Evolutionary conservation across 257 asterid genomes (phyloP), one percentile per base, ranked within the genome.

Genomic region (Solanum sitiens): DNA sequence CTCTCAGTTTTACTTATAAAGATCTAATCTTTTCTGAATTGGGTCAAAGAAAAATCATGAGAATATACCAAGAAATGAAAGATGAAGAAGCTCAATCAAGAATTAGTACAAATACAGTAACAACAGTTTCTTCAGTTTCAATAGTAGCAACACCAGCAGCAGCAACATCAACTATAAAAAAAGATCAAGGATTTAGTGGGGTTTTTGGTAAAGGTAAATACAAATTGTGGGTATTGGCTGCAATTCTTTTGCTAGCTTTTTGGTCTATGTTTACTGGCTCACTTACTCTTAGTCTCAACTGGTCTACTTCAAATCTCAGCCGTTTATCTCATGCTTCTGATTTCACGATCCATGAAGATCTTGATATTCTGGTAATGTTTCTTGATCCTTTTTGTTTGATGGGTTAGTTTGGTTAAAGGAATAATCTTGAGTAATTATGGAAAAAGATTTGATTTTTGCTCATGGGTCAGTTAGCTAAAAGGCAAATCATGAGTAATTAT

Each of bases 241-340:
- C 95, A 75, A 94, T 98, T 14, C 84, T 94, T 74, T 77, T 94
- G 75, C 94, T 98, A 21, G 99, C 99, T 0, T 89, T 94, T 67
- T 98, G 99, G 98, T 96, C 99, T 35, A 94, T 98, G 99, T 94
- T 95, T 33, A 95, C 99, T 37, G 99, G 98, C 86, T 90, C 99
- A 39, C 93, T 98, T 85, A 94, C 99, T 83, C 94, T 98, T 86
- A 94, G 98, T 83, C 94, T 96, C 4, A 95, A 94, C 75, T 94
- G 97, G 97, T 94, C 98, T 59, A 85, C 94, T 65, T 94, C 90
- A 70, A 87, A 92, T 89, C 98, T 94, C 86, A 91, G 89, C 87
- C 92, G 85, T 86, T 89, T 92, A 71, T 86, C 94, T 6, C 91
- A 84, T 65, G 94, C 89, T 59, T 91, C 94, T 79, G 98, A 93